Percentiles rank a stretch among this genome's conserved stretches.
Conservation (phyloP, 805 yeast species). For the Wickerhamomyces silvicola region DNA sequence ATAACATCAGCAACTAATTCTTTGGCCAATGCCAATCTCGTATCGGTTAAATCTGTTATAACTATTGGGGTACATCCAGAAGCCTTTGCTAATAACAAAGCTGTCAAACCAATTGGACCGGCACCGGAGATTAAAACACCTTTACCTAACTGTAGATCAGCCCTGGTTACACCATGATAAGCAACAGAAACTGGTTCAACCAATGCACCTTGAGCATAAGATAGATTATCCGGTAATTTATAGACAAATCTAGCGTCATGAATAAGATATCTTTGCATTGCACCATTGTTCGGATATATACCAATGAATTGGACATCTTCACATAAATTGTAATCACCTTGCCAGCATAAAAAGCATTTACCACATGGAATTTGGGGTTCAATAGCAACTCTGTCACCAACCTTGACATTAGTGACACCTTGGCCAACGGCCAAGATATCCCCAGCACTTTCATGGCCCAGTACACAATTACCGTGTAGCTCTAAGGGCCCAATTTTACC, state of each 20-base stretch:
- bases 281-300: constrained; percentile 32
- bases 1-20: constrained; percentile 35
- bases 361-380: constrained; percentile 53
- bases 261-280: constrained; percentile 32
- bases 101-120: constrained; percentile 52
- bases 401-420: constrained; percentile 37
- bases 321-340: constrained; percentile 37
- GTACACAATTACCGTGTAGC: constrained; percentile 28
- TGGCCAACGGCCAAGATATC: constrained; percentile 40
- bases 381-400: constrained; percentile 42
- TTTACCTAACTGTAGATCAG: constrained; percentile 42
- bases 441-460: constrained; percentile 36
- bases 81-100: constrained; percentile 41
- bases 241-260: constrained; percentile 25
- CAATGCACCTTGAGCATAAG: constrained; percentile 47
- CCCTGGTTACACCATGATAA: constrained; percentile 43
- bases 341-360: constrained; percentile 27
- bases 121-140: constrained; percentile 47
- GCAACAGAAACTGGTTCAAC: constrained; percentile 52
- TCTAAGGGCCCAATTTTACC: constrained; percentile 53
- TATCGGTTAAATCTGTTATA: constrained; percentile 41
- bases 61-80: constrained; percentile 52
- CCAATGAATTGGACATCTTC: constrained; percentile 32
- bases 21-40: constrained; percentile 41
- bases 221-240: constrained; percentile 33